phyloP scores from a whole-genome alignment of 768 basidiomycete genomes.

The Pisolithus microcarpus region DNA sequence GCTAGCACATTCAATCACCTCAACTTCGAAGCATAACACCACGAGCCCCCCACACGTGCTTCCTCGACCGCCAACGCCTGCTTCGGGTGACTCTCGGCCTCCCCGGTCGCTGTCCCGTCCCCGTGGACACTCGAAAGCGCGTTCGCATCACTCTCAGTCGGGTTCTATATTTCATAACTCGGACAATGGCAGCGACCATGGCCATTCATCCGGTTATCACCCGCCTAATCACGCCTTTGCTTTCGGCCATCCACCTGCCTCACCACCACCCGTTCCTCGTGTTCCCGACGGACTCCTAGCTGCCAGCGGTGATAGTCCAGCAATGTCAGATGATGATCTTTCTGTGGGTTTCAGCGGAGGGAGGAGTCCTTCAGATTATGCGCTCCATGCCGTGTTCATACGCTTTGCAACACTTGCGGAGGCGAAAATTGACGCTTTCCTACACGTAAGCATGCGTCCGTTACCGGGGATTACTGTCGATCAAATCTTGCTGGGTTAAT shows the following conservation, averaged over 20 bases:
- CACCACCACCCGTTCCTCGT: slow-evolving; percentile 75
- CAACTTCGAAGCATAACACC: slow-evolving; percentile 34
- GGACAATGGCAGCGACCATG: slow-evolving; percentile 66
- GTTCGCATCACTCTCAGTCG: slow-evolving; percentile 71
- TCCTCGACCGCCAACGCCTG: slow-evolving; percentile 56
- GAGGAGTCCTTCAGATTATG: slow-evolving; percentile 82
- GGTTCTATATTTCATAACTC: slow-evolving; percentile 68
- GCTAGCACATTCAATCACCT: slow-evolving; percentile 42
- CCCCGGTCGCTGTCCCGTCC: slow-evolving; percentile 35
- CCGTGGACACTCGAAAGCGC: slow-evolving; percentile 53
- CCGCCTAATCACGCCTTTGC: slow-evolving; percentile 15
- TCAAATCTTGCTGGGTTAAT: not conserved
- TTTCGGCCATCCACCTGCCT: slow-evolving; percentile 32
- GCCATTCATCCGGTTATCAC: slow-evolving; percentile 31
- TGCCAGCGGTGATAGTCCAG: slow-evolving; percentile 45
- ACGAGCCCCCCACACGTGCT: slow-evolving; percentile 37
- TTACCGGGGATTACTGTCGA: not conserved
- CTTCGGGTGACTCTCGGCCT: slow-evolving; percentile 37
- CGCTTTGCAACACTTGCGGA: slow-evolving; percentile 79
- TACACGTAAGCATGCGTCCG: slow-evolving; percentile 45
- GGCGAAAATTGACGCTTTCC: slow-evolving; percentile 67
- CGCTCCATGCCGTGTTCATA: slow-evolving; percentile 81
- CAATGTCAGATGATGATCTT: slow-evolving; percentile 56
- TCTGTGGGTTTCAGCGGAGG: slow-evolving; percentile 57
- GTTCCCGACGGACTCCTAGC: slow-evolving; percentile 57